phyloP scores from a whole-genome alignment of 2,329 filamentous ascomycete species.

The Pleomassaria siparia region DNA sequence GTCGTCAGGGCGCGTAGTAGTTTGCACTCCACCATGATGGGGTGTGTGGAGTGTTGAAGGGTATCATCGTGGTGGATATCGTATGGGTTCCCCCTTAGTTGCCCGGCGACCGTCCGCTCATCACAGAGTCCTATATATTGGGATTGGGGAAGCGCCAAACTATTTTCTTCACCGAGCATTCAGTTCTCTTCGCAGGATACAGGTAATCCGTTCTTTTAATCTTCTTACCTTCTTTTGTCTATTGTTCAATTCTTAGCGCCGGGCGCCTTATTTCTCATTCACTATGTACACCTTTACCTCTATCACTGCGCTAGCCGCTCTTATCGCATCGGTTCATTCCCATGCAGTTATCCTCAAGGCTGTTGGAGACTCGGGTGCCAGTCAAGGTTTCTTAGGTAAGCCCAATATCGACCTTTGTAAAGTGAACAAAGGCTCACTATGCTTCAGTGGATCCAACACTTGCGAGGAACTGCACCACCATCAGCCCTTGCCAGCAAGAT shows the following conservation, averaged over 20 bases:
- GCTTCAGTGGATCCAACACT: conserved; percentile 32
- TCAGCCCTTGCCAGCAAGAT: conserved; percentile 43
- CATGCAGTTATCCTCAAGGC: conserved; percentile 36
- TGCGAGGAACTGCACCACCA: conserved; percentile 41
- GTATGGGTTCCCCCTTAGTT: not conserved
- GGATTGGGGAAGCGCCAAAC: not conserved
- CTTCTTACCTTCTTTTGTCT: not conserved
- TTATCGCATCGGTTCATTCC: conserved; percentile 30
- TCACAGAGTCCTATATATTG: not conserved
- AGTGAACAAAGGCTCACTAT: not conserved
- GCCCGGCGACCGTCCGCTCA: not conserved
- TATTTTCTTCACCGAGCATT: conserved; percentile 4
- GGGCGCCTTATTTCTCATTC: conserved; percentile 4
- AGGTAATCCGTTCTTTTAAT: conserved; percentile 2
- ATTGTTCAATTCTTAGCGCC: conserved; percentile 1
- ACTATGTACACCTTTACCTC: conserved; percentile 28
- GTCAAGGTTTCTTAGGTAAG: conserved; percentile 36
- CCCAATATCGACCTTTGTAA: not conserved
- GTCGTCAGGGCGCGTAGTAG: not conserved
- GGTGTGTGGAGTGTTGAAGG: not conserved
- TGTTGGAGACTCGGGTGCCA: conserved; percentile 29
- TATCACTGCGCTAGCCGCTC: conserved; percentile 32
- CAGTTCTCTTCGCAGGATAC: conserved; percentile 1
- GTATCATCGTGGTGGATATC: conserved; percentile 2
- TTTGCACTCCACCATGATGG: not conserved